phyloP scores from a whole-genome alignment of 306 rosid species.

The Notholithocarpus densiflorus region DNA sequence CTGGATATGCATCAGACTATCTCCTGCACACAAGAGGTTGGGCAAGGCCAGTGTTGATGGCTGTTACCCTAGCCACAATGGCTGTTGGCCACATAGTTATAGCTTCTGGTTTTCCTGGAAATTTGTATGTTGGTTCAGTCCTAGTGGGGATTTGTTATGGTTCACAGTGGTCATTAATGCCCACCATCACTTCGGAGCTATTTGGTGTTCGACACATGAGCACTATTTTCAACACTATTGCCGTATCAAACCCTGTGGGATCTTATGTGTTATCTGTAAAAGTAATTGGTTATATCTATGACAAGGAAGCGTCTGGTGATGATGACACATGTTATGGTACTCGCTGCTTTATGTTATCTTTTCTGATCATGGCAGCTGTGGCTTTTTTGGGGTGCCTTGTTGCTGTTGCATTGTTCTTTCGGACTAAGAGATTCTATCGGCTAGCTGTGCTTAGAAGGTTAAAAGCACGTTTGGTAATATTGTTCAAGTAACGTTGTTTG shows the following conservation, averaged over 20 bases:
- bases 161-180: constrained; percentile 93
- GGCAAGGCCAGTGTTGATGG: constrained; percentile 77
- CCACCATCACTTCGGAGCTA: constrained; percentile 78
- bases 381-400: constrained; percentile 58
- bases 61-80: constrained; percentile 51
- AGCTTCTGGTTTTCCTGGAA: constrained; percentile 69
- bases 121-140: constrained; percentile 71
- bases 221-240: constrained; percentile 81
- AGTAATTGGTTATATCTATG: constrained; percentile 81
- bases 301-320: constrained; percentile 45
- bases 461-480: no score
- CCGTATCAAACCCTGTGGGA: constrained; percentile 79
- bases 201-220: constrained; percentile 88
- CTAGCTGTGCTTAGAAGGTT: constrained; percentile 49
- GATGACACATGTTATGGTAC: constrained; percentile 56
- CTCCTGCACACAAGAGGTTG: constrained; percentile 67
- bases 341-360: constrained; percentile 74
- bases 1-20: constrained; percentile 75
- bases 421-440: constrained; percentile 63
- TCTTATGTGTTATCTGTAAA: constrained; percentile 80
- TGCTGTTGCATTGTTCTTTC: constrained; percentile 57
- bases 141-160: constrained; percentile 86
- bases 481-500: no score
- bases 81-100: constrained; percentile 63
- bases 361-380: constrained; percentile 66